phyloP scores from a whole-genome alignment of 1,284 basidiomycete species.

The Ceratorhiza oryzae-sativae region DNA sequence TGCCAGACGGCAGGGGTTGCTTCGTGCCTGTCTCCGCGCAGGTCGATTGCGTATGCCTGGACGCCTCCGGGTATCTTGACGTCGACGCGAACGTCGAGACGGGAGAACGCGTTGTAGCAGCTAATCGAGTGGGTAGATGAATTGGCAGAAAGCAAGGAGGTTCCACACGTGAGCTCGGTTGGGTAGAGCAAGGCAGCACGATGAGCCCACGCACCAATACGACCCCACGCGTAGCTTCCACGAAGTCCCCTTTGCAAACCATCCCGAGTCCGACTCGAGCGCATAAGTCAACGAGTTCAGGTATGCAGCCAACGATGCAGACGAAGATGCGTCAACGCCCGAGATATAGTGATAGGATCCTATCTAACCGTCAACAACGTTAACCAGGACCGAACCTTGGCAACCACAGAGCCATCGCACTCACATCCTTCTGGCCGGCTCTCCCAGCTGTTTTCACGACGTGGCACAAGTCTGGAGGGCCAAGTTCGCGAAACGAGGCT shows the following conservation, averaged over 20 bases:
- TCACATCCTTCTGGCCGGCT: constrained; percentile 82
- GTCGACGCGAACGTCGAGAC: constrained; percentile 96
- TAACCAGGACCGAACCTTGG: not conserved
- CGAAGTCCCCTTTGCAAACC: constrained; percentile 87
- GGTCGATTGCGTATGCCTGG: constrained; percentile 91
- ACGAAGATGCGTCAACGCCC: constrained; percentile 96
- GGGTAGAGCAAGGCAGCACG: too few relatives aligned
- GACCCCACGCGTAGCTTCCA: constrained; percentile 96
- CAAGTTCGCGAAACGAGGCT: constrained; percentile 96
- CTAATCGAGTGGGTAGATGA: constrained; percentile 53
- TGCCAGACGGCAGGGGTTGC: constrained; percentile 94
- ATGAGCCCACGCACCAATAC: constrained; percentile 75
- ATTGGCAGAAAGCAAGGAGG: not conserved
- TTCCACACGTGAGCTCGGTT: too few relatives aligned
- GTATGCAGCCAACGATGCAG: constrained; percentile 96
- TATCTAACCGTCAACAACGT: constrained; percentile 58
- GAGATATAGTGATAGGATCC: constrained; percentile 96
- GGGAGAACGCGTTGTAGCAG: constrained; percentile 98
- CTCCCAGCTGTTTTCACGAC: constrained; percentile 91
- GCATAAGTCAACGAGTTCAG: constrained; percentile 97
- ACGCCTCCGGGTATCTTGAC: constrained; percentile 99
- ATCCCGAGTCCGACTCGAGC: constrained; percentile 89
- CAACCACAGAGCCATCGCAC: constrained; percentile 50
- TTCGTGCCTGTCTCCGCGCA: constrained; percentile 95
- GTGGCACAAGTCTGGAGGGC: constrained; percentile 96